Conservation (phyloP, 192 early-diverging fungal species). For the Backusella macrospora region DNA sequence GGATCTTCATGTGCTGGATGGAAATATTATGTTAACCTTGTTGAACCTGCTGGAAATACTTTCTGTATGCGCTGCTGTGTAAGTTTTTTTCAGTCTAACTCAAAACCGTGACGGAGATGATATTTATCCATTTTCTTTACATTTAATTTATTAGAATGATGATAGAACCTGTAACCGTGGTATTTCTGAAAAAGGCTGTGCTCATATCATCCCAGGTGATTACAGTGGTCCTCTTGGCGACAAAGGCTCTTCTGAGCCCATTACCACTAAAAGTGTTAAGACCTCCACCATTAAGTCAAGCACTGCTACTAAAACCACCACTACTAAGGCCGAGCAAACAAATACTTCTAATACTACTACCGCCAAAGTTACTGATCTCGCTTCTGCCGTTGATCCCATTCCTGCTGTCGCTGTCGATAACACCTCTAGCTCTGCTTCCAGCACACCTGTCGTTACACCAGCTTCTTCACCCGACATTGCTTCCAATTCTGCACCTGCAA, state of each 20-base stretch:
- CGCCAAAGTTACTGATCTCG: neutral
- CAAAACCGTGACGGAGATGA: neutral
- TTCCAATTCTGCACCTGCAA: neutral
- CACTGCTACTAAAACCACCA: neutral
- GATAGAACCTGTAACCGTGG: conserved; percentile 45
- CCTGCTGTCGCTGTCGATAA: neutral
- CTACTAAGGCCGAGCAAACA: neutral
- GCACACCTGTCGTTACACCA: neutral
- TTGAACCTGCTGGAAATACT: conserved; percentile 50
- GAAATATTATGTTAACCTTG: conserved; percentile 54
- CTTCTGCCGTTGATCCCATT: neutral
- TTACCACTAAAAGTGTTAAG: neutral
- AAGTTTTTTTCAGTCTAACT: conserved; percentile 22
- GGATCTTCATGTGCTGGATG: conserved; percentile 49
- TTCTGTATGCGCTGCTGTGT: conserved; percentile 60
- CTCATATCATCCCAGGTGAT: conserved; percentile 46
- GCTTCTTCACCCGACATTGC: neutral
- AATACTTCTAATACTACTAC: neutral
- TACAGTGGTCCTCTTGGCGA: conserved; percentile 41
- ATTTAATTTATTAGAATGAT: conserved; percentile 32
- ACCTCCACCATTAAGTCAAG: neutral
- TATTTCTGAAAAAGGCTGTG: conserved; percentile 49
- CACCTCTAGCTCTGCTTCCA: conserved; percentile 12
- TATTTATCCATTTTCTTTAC: neutral
- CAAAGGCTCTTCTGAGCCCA: neutral